Percentiles rank a stretch among this genome's conserved stretches.
Evolutionary conservation across 2,329 filamentous ascomycete species (phyloP).

Genomic region (Cercospora nicotianae): DNA sequence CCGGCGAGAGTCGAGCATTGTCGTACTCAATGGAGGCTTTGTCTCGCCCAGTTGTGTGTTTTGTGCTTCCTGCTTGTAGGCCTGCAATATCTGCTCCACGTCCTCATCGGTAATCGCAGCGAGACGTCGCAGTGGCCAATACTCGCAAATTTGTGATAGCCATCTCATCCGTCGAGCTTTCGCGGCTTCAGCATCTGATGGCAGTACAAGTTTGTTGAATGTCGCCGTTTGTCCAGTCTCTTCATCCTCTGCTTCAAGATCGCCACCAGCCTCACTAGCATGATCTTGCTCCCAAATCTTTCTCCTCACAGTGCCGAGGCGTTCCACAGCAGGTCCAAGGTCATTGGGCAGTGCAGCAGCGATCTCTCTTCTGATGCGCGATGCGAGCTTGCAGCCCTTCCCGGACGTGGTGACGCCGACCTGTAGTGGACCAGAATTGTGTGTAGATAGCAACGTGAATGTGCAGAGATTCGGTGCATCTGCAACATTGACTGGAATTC

Average conservation of each 20-base stretch:
- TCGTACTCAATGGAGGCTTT: constrained; percentile 33
- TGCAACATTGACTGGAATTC: constrained; percentile 90
- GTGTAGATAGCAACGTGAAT: constrained; percentile 84
- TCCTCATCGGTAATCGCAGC: constrained; percentile 78
- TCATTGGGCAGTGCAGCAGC: constrained; percentile 73
- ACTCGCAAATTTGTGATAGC: constrained; percentile 96
- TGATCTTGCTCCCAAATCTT: constrained; percentile 75
- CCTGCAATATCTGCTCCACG: constrained; percentile 71
- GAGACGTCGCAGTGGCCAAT: constrained; percentile 87
- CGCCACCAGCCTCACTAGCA: constrained; percentile 49
- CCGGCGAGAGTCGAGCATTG: constrained; percentile 34
- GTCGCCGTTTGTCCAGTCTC: constrained; percentile 72
- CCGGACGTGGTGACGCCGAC: constrained; percentile 95
- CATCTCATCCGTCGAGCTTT: constrained; percentile 85
- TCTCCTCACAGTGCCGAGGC: constrained; percentile 70
- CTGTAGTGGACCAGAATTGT: constrained; percentile 87
- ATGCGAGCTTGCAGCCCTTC: constrained; percentile 88
- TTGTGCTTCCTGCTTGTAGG: constrained; percentile 58
- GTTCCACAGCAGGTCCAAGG: constrained; percentile 73
- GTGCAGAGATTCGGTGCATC: constrained; percentile 85
- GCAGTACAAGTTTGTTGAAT: constrained; percentile 80
- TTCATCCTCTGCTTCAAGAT: constrained; percentile 54
- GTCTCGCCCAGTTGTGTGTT: constrained; percentile 32
- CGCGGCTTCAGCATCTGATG: constrained; percentile 69
- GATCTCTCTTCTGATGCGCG: constrained; percentile 84